These are phyloP conservation scores for Sungouiella blattae DNA, from an alignment of 805 yeast species.

Conservation along the genomic window DNA sequence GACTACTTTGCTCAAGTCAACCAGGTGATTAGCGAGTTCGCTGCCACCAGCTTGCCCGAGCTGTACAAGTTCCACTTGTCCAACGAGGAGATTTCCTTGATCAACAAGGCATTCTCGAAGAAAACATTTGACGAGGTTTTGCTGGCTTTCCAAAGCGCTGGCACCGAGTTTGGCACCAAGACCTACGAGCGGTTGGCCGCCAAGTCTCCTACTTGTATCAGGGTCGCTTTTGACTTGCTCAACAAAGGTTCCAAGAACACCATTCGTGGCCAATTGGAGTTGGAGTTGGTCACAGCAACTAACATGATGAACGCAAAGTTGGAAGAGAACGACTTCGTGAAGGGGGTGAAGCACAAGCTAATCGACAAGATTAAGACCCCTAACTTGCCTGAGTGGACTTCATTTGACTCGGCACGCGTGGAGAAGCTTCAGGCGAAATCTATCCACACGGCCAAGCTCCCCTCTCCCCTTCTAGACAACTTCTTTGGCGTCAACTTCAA, in stretches of 20 bases:
- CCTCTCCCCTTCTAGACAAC: constrained; percentile 33
- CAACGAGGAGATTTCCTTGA: constrained; percentile 52
- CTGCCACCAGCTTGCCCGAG: constrained; percentile 58
- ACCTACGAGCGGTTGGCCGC: constrained; percentile 53
- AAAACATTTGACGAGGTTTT: constrained; percentile 54
- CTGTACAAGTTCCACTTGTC: constrained; percentile 58
- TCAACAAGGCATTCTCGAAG: constrained; percentile 66
- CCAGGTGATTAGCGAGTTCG: constrained; percentile 73
- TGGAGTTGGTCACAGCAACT: constrained; percentile 74
- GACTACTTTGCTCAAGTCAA: constrained; percentile 59
- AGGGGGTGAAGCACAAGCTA: constrained; percentile 62
- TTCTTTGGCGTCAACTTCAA: constrained; percentile 39
- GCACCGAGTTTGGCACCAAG: constrained; percentile 61
- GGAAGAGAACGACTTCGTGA: constrained; percentile 56
- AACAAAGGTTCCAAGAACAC: constrained; percentile 56
- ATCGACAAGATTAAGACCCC: constrained; percentile 60
- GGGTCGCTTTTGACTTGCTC: constrained; percentile 66
- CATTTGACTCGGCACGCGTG: constrained; percentile 26
- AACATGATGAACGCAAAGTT: constrained; percentile 59
- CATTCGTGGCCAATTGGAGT: constrained; percentile 62
- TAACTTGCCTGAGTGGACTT: constrained; percentile 43
- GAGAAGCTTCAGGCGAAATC: constrained; percentile 18
- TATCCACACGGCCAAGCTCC: constrained; percentile 12
- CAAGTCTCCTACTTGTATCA: constrained; percentile 78
- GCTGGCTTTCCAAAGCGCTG: constrained; percentile 47